Evolutionary conservation across 495 filamentous ascomycete genomes (phyloP).

Genomic region (Aspergillus heteromorphus): DNA sequence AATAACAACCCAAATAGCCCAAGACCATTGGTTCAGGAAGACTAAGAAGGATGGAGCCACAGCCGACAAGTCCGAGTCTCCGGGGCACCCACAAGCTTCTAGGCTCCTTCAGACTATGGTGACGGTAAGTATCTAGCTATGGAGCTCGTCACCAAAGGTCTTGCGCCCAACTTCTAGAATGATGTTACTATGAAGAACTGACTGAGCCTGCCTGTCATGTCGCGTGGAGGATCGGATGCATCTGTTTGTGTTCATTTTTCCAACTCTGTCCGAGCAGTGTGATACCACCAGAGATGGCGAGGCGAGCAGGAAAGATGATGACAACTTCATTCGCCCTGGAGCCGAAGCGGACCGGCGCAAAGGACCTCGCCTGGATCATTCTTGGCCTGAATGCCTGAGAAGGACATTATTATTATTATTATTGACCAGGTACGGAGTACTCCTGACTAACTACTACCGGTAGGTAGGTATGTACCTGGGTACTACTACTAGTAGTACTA

Average conservation of each 20-base stretch:
- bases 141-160: neutral
- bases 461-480: too few species aligned
- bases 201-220: neutral
- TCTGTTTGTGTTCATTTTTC: neutral
- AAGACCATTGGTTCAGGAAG: neutral
- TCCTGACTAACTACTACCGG: too few species aligned
- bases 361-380: neutral
- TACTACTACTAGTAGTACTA: too few species aligned
- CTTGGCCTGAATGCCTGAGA: neutral
- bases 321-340: neutral
- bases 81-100: slow-evolving; percentile 8
- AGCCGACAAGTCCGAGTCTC: slow-evolving; percentile 2
- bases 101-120: slow-evolving; percentile 5
- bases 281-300: neutral
- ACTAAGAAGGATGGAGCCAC: slow-evolving; percentile 4
- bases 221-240: neutral
- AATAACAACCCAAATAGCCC: neutral
- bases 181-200: neutral
- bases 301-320: neutral
- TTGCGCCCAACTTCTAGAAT: neutral
- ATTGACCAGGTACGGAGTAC: too few species aligned
- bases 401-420: too few species aligned
- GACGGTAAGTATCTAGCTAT: neutral
- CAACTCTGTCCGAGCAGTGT: neutral
- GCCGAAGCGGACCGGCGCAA: neutral